A percentile compares a stretch with the other conserved stretches of the same genome.
Evolutionary conservation across 306 rosid genomes (phyloP).

Genomic region (Trifolium subterraneum): DNA sequence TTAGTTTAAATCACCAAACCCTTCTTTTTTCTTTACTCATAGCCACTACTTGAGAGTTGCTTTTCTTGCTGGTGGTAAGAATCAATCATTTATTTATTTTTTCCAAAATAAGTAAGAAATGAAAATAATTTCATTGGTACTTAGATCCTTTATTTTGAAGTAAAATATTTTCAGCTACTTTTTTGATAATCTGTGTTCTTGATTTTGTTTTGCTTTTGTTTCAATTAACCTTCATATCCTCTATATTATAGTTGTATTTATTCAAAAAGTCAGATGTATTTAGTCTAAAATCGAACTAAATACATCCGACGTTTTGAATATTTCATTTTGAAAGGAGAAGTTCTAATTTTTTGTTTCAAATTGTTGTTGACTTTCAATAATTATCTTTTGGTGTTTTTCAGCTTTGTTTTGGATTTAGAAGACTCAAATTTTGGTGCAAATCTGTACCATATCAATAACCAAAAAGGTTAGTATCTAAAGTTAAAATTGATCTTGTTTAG

Average conservation of each 20-base stretch:
- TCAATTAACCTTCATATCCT: neutral
- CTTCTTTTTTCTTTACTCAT: neutral
- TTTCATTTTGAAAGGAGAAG: no score
- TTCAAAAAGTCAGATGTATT: no score
- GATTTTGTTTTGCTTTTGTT: neutral
- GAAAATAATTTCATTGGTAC: neutral
- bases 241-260: neutral
- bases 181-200: neutral
- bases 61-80: slow-evolving; percentile 37
- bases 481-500: no score
- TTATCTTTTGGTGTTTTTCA: neutral
- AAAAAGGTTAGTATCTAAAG: no score
- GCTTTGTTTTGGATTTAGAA: slow-evolving; percentile 5
- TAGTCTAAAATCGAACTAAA: no score
- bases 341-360: neutral
- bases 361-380: slow-evolving; percentile 14
- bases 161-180: neutral
- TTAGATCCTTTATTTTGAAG: slow-evolving; percentile 27
- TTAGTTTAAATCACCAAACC: slow-evolving; percentile 36
- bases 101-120: neutral
- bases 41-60: neutral
- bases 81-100: neutral
- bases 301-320: no score
- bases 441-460: no score
- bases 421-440: neutral